These are phyloP conservation scores for Cicer chorassanicum DNA, from an alignment of 306 rosid species.

Conservation along the genomic window DNA sequence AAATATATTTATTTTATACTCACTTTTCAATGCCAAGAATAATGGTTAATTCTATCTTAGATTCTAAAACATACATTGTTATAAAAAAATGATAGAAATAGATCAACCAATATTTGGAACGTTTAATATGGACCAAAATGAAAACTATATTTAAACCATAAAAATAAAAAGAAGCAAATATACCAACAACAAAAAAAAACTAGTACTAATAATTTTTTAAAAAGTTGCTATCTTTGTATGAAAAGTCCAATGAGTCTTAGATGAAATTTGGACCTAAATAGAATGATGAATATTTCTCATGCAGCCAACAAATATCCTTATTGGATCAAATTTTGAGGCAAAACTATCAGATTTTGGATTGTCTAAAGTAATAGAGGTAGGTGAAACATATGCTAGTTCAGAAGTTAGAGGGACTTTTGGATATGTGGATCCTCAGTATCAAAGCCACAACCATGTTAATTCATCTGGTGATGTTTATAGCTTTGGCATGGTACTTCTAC, in stretches of 20 bases:
- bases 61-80: too few relatives aligned
- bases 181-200: not conserved
- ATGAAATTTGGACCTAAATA: not conserved
- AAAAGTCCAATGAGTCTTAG: conserved; percentile 21
- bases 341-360: conserved; percentile 73
- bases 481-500: conserved; percentile 69
- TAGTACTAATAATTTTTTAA: not conserved
- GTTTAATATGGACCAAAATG: not conserved
- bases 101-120: too few relatives aligned
- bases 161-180: not conserved
- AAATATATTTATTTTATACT: too few relatives aligned
- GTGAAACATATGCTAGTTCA: conserved; percentile 59
- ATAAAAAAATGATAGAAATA: too few relatives aligned
- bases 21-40: too few relatives aligned
- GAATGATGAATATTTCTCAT: conserved; percentile 14
- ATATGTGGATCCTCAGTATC: conserved; percentile 68
- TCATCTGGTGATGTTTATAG: conserved; percentile 68
- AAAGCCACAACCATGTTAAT: conserved; percentile 57
- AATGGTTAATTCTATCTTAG: too few relatives aligned
- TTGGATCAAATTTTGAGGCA: conserved; percentile 66
- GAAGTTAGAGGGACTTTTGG: conserved; percentile 82
- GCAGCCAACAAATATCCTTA: conserved; percentile 75
- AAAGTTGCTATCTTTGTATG: not conserved
- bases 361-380: conserved; percentile 59
- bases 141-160: not conserved